Base-by-base conservation (phyloP, 2,329 filamentous ascomycete genomes). In the Sphaerulina vaccinii region DNA sequence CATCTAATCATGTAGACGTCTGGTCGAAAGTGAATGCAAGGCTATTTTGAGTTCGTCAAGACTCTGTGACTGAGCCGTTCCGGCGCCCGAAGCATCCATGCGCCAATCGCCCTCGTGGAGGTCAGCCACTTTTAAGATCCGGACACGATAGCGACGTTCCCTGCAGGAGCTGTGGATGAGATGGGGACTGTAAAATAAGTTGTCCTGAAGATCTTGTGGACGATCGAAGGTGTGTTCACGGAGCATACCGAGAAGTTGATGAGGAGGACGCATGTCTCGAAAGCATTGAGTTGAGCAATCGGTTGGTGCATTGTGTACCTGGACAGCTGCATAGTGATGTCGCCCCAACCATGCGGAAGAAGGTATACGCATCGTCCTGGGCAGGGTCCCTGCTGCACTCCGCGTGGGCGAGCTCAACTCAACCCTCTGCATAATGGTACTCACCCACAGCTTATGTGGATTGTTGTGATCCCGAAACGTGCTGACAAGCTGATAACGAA, bases 401-500 rank as follows among this genome's bases (percentile, higher is more conserved):
- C 57, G 51, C 50, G 50, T 43, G 41, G 47, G 42, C 44, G 51
- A 52, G 29, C 51, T 52, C 41, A 16, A 33, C 56, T 54, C 53
- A 56, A 56, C 54, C 45, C 47, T 29, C 40, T 33, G 19, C 24
- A 39, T 39, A 47, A 44, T 41, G 54, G 39, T 50, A 54, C 55
- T 60, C 55, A 58, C 50, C 57, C 52, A 55, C 56, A 56, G 56
- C 50, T 58, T 21, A 37, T 38, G 41, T 40, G 45, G n/a, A 44
- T 51, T n/a, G n/a, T n/a, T n/a, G n/a, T n/a, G n/a, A n/a, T n/a
- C n/a, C n/a, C n/a, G n/a, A n/a, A n/a, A n/a, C n/a, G n/a, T n/a
- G n/a, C n/a, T n/a, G n/a, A 38, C 21, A 38, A 19, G 29, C 33
- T 49, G 45, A 54, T 41, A 40, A 48, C 32, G 22, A 22, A 18